These are phyloP conservation scores for Deinandra increscens DNA, from an alignment of 129 eudicot genomes.

Conservation along the genomic window DNA sequence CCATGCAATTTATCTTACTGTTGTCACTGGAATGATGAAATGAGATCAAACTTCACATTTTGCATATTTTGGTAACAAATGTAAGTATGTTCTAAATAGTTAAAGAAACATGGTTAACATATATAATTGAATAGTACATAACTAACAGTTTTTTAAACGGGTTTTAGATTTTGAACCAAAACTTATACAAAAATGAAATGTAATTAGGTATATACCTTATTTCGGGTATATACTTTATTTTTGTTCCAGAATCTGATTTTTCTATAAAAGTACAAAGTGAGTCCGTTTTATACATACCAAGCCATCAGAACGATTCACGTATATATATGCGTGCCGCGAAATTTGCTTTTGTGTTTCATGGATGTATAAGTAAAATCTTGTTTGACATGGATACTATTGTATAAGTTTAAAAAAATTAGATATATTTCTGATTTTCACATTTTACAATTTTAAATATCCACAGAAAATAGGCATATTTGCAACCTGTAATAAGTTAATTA, in stretches of 20 bases:
- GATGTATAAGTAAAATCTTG: not conserved
- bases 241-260: not conserved
- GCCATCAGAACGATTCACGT: not conserved
- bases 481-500: not conserved
- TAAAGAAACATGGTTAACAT: not conserved
- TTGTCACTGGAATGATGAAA: too few species aligned
- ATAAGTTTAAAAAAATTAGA: not conserved
- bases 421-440: not conserved
- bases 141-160: too few species aligned
- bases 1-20: too few species aligned
- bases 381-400: not conserved
- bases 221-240: not conserved
- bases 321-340: not conserved
- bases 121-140: not conserved
- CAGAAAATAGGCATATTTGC: too few species aligned
- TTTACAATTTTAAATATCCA: not conserved
- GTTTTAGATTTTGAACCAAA: too few species aligned
- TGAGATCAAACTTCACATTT: too few species aligned
- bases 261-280: not conserved
- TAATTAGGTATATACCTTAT: not conserved
- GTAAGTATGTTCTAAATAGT: not conserved
- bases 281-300: not conserved
- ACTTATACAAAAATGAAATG: too few species aligned
- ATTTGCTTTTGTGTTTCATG: not conserved
- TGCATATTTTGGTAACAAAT: not conserved